Conservation (phyloP, 495 filamentous ascomycete species). For the Neurospora sp. region DNA sequence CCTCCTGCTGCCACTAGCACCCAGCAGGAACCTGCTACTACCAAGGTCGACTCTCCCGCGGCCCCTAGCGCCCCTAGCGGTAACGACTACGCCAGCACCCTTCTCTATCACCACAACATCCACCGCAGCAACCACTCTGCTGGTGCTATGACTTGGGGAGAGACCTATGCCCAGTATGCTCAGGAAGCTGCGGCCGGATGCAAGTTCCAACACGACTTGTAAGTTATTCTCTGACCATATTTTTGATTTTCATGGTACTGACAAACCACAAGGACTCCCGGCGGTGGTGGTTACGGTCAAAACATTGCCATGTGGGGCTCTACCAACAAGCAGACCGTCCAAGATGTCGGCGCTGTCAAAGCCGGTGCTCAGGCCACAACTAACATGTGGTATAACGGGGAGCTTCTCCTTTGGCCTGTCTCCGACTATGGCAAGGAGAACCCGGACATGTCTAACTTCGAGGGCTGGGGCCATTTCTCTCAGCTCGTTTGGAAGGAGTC, state of each 20-base stretch:
- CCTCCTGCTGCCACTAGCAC: slow-evolving; percentile 10
- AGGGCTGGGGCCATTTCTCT: slow-evolving; percentile 76
- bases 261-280: slow-evolving; percentile 27
- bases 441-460: slow-evolving; percentile 51
- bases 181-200: slow-evolving; percentile 40
- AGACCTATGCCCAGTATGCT: slow-evolving; percentile 53
- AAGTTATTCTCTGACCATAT: slow-evolving; percentile 29
- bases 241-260: not conserved
- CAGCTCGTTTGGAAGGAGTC: slow-evolving; percentile 80
- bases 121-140: slow-evolving; percentile 79
- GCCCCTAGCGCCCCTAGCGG: slow-evolving; percentile 1
- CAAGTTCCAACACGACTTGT: slow-evolving; percentile 67
- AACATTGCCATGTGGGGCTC: slow-evolving; percentile 56
- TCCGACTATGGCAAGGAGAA: slow-evolving; percentile 28
- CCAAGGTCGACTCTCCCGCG: slow-evolving; percentile 7
- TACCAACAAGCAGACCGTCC: slow-evolving; percentile 10
- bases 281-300: slow-evolving; percentile 66
- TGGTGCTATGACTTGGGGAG: slow-evolving; percentile 50
- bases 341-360: slow-evolving; percentile 21
- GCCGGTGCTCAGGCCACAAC: slow-evolving; percentile 56
- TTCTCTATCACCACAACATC: slow-evolving; percentile 68
- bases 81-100: slow-evolving; percentile 23
- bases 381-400: slow-evolving; percentile 77
- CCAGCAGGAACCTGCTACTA: slow-evolving; percentile 1
- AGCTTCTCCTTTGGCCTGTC: slow-evolving; percentile 40